Conservation (phyloP, 148 eudicot genomes). For the Drosera capensis region DNA sequence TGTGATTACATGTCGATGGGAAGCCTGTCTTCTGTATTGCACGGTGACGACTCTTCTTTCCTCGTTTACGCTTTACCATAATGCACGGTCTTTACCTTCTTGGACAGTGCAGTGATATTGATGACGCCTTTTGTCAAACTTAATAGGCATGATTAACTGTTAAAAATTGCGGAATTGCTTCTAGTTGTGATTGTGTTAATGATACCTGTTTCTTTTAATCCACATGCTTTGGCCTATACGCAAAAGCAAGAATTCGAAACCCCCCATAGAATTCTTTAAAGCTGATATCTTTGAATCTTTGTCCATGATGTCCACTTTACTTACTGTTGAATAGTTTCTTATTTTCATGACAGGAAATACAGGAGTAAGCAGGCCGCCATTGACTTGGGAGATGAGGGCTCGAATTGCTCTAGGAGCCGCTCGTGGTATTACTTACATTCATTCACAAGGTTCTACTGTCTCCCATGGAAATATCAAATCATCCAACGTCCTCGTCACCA, state of each 20-base stretch:
- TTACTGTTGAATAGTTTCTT: too few relatives aligned
- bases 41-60: slow-evolving; percentile 34
- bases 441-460: slow-evolving; percentile 15
- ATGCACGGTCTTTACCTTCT: background rate
- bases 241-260: too few relatives aligned
- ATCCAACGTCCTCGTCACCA: slow-evolving; percentile 28
- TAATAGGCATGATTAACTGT: too few relatives aligned
- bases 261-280: too few relatives aligned
- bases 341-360: slow-evolving; percentile 25
- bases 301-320: too few relatives aligned
- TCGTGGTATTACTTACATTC: slow-evolving; percentile 27
- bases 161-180: too few relatives aligned
- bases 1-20: slow-evolving; percentile 85
- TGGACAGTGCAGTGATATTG: too few relatives aligned
- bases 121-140: background rate
- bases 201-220: too few relatives aligned
- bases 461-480: slow-evolving; percentile 37
- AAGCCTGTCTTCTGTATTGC: slow-evolving; percentile 78
- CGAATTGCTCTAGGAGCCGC: slow-evolving; percentile 32
- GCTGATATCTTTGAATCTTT: too few relatives aligned
- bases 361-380: slow-evolving; percentile 24
- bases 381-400: slow-evolving; percentile 26
- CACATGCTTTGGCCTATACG: too few relatives aligned
- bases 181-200: too few relatives aligned
- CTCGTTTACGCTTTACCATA: background rate